Evolutionary conservation across 2,329 filamentous ascomycete species (phyloP).

Genomic region (Pochonia chlamydosporia): DNA sequence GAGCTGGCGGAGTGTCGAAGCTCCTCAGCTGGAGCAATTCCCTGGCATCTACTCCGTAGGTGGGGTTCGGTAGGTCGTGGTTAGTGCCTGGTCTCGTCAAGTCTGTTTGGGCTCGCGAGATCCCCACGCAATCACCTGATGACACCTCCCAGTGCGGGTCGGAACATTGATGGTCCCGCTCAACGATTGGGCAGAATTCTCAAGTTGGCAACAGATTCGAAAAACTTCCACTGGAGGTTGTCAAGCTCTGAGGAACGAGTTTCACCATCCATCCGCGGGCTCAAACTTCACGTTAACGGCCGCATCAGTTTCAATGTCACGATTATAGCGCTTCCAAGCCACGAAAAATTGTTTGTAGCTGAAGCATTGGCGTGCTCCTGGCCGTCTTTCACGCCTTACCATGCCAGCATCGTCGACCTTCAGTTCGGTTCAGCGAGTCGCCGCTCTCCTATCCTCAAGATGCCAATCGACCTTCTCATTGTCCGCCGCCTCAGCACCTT

Average conservation of each 20-base stretch:
- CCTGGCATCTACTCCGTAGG: too few species aligned
- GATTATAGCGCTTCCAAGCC: neutral
- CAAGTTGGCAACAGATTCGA: neutral
- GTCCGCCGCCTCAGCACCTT: neutral
- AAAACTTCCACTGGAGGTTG: neutral
- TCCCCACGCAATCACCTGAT: conserved; percentile 29
- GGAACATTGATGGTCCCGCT: conserved; percentile 10
- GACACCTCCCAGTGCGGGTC: conserved; percentile 6
- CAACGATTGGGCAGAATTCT: neutral
- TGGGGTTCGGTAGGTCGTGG: too few species aligned
- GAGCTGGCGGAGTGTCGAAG: too few species aligned
- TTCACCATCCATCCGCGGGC: neutral
- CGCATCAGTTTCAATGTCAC: neutral
- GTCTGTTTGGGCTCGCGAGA: conserved; percentile 27
- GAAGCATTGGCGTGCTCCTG: neutral
- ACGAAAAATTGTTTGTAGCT: neutral
- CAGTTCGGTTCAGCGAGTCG: conserved; percentile 11
- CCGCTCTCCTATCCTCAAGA: conserved; percentile 12
- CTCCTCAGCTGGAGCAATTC: too few species aligned
- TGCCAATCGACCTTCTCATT: conserved; percentile 9
- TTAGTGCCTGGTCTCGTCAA: too few species aligned
- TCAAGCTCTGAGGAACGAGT: neutral
- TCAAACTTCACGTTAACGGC: neutral
- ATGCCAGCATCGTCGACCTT: conserved; percentile 12
- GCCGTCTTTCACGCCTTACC: neutral